Conservation (phyloP, 345 rosid genomes). For the Eucalyptus leucophloia region DNA sequence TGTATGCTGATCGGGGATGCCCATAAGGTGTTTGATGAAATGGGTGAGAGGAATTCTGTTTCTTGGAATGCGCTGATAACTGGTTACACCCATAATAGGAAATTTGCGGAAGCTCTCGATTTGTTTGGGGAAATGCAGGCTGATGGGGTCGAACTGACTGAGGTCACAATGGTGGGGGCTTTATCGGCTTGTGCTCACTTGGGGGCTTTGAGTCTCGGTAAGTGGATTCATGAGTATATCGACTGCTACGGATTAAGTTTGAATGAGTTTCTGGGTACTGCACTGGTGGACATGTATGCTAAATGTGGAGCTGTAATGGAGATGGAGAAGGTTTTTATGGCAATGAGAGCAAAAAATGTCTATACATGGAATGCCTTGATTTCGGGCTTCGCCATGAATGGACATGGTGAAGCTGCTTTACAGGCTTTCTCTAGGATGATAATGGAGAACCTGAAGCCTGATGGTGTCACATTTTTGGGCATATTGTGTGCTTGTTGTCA, state of each 20-base stretch:
- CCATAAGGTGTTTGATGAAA: neutral
- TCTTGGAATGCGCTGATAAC: neutral
- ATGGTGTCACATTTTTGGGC: neutral
- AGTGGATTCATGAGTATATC: neutral
- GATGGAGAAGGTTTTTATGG: neutral
- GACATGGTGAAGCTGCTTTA: neutral
- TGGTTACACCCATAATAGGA: neutral
- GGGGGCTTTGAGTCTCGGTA: neutral
- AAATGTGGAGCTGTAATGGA: neutral
- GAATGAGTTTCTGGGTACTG: neutral
- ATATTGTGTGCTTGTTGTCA: neutral
- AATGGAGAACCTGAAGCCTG: neutral
- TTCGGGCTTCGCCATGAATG: neutral
- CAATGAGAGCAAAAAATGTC: neutral
- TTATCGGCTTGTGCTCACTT: neutral
- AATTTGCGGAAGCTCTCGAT: neutral
- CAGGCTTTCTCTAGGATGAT: neutral
- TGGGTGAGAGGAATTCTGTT: neutral
- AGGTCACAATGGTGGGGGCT: neutral
- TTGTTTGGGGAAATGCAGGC: neutral
- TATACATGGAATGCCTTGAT: neutral
- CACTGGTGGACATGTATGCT: neutral
- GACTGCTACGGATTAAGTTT: neutral
- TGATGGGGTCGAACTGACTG: neutral
- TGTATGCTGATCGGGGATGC: neutral